Evolutionary conservation across 2,329 filamentous ascomycete genomes (phyloP).

Genomic region (Aschersonia sp.): DNA sequence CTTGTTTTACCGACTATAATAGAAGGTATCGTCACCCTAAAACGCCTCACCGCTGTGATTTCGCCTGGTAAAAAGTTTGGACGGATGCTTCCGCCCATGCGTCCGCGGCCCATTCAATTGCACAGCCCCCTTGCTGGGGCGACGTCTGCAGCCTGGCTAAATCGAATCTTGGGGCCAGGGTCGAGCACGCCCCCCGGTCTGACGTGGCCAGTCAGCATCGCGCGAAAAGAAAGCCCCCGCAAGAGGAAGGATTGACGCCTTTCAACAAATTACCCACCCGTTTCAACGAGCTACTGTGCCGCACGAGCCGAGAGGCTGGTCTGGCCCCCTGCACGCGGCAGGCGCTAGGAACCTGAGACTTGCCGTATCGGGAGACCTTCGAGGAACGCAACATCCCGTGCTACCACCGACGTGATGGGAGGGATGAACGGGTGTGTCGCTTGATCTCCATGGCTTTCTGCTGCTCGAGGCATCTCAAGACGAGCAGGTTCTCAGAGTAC

Average conservation of each 20-base stretch:
- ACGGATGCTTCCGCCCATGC: neutral
- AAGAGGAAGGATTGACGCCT: neutral
- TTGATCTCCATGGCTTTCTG: too few species aligned
- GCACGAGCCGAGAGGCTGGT: constrained; percentile 1
- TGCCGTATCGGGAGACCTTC: neutral
- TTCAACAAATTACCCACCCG: neutral
- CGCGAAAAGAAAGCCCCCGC: neutral
- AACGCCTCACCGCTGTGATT: neutral
- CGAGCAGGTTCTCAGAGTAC: too few species aligned
- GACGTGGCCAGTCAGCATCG: too few species aligned
- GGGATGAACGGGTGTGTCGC: too few species aligned
- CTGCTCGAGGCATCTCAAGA: too few species aligned
- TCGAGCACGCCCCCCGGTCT: too few species aligned
- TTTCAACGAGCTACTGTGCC: neutral
- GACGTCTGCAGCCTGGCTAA: neutral
- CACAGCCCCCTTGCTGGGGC: neutral
- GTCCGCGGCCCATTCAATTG: neutral
- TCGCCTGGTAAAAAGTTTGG: neutral
- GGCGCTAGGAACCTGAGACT: neutral
- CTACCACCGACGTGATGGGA: too few species aligned
- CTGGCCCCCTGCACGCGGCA: neutral
- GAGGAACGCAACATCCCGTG: neutral
- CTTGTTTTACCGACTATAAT: neutral
- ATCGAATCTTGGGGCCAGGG: neutral
- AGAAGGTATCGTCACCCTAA: neutral